A percentile compares a stretch with the other conserved stretches of the same genome.
phyloP scores from a whole-genome alignment of 148 eudicot genomes.

The Fagopyrum homotropicum region DNA sequence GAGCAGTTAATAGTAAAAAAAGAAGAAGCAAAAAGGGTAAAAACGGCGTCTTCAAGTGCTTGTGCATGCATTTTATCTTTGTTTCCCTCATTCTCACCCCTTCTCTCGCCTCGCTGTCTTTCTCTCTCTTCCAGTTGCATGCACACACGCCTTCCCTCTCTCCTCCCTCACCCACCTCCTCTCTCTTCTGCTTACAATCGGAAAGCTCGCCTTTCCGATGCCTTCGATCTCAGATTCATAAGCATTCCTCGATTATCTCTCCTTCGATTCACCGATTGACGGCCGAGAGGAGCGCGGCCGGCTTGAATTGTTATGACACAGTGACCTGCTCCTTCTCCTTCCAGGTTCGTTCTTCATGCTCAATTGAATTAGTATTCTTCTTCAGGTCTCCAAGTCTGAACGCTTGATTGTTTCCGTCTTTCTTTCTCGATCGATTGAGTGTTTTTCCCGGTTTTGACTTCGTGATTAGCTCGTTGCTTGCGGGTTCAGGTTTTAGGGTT shows the following conservation, averaged over 20 bases:
- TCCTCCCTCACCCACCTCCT: not conserved
- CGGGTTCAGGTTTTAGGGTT: conserved; percentile 10
- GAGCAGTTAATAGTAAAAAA: not conserved
- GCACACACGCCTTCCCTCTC: conserved; percentile 14
- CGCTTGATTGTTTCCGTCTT: not conserved
- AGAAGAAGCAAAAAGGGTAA: not conserved
- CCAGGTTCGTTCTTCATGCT: conserved; percentile 6
- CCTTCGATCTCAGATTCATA: not conserved
- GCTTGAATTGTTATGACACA: not conserved
- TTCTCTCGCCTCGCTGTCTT: not conserved
- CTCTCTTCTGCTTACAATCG: conserved; percentile 1
- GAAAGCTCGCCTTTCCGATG: not conserved
- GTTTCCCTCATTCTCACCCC: not conserved
- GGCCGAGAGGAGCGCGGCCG: not conserved
- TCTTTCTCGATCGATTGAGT: conserved; percentile 1
- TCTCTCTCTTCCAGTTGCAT: conserved; percentile 16
- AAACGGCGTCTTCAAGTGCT: conserved; percentile 3
- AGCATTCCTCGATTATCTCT: not conserved
- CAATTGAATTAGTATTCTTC: not conserved
- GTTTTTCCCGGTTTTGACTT: conserved; percentile 5
- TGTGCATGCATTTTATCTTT: conserved; percentile 13
- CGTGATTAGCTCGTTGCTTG: conserved; percentile 5
- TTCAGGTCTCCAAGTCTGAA: not conserved
- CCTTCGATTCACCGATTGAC: not conserved
- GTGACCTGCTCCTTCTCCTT: not conserved